A percentile compares a stretch with the other conserved stretches of the same genome.
Evolutionary conservation across 2,329 filamentous ascomycete genomes (phyloP).

Genomic region (Xylariaceae sp.): DNA sequence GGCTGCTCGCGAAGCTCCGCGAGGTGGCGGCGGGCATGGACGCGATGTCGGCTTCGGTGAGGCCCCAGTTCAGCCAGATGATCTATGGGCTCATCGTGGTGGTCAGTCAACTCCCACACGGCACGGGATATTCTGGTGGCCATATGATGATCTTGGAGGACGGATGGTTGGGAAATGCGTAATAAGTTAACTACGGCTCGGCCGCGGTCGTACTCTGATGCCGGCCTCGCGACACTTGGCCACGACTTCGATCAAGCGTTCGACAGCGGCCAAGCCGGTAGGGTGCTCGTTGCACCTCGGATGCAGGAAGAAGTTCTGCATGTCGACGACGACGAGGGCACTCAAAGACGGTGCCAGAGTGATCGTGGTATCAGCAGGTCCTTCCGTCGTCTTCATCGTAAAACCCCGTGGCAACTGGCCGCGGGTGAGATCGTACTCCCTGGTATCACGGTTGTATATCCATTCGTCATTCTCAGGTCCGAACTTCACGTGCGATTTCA

Average conservation of each 20-base stretch:
- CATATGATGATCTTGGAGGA: too few species aligned
- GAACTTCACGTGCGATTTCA: conserved; percentile 16
- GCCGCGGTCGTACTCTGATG: too few species aligned
- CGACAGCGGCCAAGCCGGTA: conserved; percentile 32
- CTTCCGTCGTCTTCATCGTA: neutral
- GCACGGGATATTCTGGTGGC: too few species aligned
- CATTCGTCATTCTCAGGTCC: conserved; percentile 25
- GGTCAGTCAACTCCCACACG: too few species aligned
- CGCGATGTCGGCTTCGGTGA: conserved; percentile 42
- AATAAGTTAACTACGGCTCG: too few species aligned
- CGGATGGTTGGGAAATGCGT: too few species aligned
- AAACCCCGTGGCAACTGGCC: neutral
- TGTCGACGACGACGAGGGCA: conserved; percentile 44
- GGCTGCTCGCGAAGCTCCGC: conserved; percentile 37
- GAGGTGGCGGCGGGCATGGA: conserved; percentile 41
- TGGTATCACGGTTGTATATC: conserved; percentile 20
- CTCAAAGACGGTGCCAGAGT: conserved; percentile 26
- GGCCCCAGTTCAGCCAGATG: conserved; percentile 38
- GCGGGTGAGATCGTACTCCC: conserved; percentile 22
- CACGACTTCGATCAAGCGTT: conserved; percentile 32
- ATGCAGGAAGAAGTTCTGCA: conserved; percentile 46
- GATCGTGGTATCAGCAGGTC: neutral
- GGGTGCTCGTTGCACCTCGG: conserved; percentile 31
- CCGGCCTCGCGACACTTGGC: conserved; percentile 39
- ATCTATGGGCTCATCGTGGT: too few species aligned